Evolutionary conservation across 225 moss, liverwort and hornwort species (phyloP).

Genomic region (Neckera pumila): DNA sequence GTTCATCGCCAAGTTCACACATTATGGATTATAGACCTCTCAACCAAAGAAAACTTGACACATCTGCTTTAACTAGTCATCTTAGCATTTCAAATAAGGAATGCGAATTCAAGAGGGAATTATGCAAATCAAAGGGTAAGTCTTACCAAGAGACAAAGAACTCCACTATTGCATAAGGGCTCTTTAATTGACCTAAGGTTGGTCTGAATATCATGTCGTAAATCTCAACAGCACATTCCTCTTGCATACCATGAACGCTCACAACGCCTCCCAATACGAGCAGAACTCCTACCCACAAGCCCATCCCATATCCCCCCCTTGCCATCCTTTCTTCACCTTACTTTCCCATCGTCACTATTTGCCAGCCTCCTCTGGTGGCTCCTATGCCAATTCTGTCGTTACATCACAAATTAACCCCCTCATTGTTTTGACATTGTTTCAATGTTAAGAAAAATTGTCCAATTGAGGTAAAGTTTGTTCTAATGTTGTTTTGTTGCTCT

Average conservation of each 20-base stretch:
- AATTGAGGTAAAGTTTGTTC: no score
- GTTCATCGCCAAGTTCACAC: neutral
- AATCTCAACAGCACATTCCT: conserved; percentile 38
- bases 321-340: conserved; percentile 11
- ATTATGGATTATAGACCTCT: neutral
- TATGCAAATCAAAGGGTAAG: neutral
- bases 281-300: conserved; percentile 9
- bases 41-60: neutral
- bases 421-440: no score
- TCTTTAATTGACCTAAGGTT: neutral
- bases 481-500: no score
- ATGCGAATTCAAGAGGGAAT: neutral
- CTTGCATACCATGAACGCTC: conserved; percentile 3
- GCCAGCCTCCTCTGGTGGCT: neutral
- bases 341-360: neutral
- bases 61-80: neutral
- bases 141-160: conserved; percentile 30
- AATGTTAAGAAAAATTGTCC: no score
- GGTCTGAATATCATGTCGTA: conserved; percentile 32
- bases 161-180: conserved; percentile 22
- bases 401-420: no score
- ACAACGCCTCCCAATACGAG: neutral
- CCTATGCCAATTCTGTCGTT: neutral
- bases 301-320: neutral
- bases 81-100: neutral